Conservation (phyloP, 352 stramenopile genomes). For the Pythium utonaiense region DNA sequence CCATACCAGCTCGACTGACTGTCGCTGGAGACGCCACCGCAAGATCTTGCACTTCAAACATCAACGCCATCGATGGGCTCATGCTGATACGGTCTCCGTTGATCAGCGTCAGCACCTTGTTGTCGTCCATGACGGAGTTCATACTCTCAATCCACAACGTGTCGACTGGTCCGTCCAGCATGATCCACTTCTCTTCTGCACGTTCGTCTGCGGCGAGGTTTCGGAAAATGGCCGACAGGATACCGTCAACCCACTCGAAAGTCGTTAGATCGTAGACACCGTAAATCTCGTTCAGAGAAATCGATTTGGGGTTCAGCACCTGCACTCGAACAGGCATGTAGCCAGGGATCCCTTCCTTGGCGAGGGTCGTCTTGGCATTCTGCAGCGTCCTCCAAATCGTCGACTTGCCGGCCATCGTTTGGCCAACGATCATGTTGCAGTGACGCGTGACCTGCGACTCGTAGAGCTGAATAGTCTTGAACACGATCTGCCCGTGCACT, state of each 20-base stretch:
- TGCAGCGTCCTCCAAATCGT: conserved; percentile 85
- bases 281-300: conserved; percentile 88
- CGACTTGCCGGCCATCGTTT: conserved; percentile 88
- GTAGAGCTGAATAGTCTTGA: conserved; percentile 95
- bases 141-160: conserved; percentile 90
- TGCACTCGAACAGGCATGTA: conserved; percentile 86
- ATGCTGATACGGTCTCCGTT: conserved; percentile 87
- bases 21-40: conserved; percentile 92
- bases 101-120: conserved; percentile 84
- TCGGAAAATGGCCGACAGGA: conserved; percentile 79
- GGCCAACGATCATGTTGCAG: conserved; percentile 93
- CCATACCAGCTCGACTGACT: conserved; percentile 91
- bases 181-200: conserved; percentile 86
- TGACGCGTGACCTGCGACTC: conserved; percentile 94
- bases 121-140: conserved; percentile 89
- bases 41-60: conserved; percentile 95
- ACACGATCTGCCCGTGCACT: conserved; percentile 87
- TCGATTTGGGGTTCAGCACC: conserved; percentile 88
- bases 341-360: conserved; percentile 63
- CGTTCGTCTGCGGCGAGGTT: conserved; percentile 72
- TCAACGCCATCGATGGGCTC: conserved; percentile 82
- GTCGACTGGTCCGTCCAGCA: conserved; percentile 84
- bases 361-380: conserved; percentile 64
- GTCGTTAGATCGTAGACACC: conserved; percentile 87
- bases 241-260: conserved; percentile 86